phyloP scores from a whole-genome alignment of 2,329 filamentous ascomycete species.

The Colletotrichum sp. region DNA sequence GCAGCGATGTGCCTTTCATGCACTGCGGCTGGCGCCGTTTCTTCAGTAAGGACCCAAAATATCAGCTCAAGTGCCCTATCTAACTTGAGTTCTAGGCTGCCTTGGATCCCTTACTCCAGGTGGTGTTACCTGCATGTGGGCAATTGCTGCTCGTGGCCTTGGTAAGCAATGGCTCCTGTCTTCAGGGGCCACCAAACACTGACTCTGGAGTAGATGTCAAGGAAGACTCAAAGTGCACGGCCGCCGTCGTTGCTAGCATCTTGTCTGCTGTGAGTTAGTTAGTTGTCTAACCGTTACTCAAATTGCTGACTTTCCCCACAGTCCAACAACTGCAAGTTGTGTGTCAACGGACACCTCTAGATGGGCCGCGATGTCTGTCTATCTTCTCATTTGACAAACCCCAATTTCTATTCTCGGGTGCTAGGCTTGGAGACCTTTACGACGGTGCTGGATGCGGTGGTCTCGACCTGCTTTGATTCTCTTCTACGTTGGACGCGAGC shows the following conservation, averaged over 20 bases:
- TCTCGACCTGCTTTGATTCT: neutral
- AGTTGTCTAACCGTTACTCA: neutral
- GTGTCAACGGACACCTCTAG: neutral
- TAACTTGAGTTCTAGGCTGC: neutral
- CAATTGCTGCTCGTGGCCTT: neutral
- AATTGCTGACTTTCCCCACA: neutral
- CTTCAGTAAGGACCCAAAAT: neutral
- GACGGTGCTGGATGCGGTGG: neutral
- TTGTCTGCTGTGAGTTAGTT: neutral
- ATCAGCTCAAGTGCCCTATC: neutral
- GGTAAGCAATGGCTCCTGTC: neutral
- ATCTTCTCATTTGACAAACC: neutral
- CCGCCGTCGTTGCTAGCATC: neutral
- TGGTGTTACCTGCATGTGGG: conserved; percentile 4
- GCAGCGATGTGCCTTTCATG: neutral
- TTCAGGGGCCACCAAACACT: neutral
- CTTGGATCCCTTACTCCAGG: neutral
- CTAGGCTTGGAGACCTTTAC: neutral
- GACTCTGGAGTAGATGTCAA: neutral
- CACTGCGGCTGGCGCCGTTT: neutral
- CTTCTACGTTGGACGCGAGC: neutral
- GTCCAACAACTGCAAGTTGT: conserved; percentile 6
- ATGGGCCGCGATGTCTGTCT: neutral
- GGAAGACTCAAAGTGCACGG: conserved; percentile 1
- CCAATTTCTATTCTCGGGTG: neutral